These are phyloP conservation scores for Setaria viridis DNA, from an alignment of 202 grass and related monocot genomes.

Conservation along the genomic window DNA sequence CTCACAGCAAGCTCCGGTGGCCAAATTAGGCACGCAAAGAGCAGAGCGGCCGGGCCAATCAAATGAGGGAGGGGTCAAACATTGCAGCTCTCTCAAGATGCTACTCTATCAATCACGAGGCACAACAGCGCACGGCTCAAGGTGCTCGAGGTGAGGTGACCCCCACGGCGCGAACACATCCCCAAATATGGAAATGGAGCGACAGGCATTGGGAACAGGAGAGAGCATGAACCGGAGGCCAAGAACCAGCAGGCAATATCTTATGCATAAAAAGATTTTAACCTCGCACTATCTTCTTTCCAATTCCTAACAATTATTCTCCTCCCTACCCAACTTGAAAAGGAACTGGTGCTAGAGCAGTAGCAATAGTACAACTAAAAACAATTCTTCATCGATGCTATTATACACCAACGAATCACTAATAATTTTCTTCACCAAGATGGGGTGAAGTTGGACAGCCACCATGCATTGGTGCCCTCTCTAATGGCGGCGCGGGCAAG, in stretches of 20 bases:
- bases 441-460: constrained; percentile 10
- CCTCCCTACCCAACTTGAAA: not conserved
- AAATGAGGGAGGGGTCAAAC: constrained; percentile 43
- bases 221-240: constrained; percentile 36
- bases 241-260: constrained; percentile 49
- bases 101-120: constrained; percentile 30
- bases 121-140: constrained; percentile 52
- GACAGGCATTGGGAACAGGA: constrained; percentile 47
- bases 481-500: constrained; percentile 3
- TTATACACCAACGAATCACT: constrained; percentile 47
- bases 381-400: constrained; percentile 45
- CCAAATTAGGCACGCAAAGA: constrained; percentile 48
- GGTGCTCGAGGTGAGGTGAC: constrained; percentile 27
- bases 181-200: constrained; percentile 53
- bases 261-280: constrained; percentile 34
- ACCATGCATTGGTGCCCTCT: constrained; percentile 44
- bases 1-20: constrained; percentile 22
- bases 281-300: constrained; percentile 45
- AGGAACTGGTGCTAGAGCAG: not conserved
- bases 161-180: constrained; percentile 46
- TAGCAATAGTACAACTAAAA: constrained; percentile 27
- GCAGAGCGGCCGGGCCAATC: not conserved
- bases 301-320: constrained; percentile 49
- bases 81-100: constrained; percentile 37
- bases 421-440: constrained; percentile 5